Conservation (phyloP, 2,329 filamentous ascomycete genomes). For the Colletotrichum tanaceti region DNA sequence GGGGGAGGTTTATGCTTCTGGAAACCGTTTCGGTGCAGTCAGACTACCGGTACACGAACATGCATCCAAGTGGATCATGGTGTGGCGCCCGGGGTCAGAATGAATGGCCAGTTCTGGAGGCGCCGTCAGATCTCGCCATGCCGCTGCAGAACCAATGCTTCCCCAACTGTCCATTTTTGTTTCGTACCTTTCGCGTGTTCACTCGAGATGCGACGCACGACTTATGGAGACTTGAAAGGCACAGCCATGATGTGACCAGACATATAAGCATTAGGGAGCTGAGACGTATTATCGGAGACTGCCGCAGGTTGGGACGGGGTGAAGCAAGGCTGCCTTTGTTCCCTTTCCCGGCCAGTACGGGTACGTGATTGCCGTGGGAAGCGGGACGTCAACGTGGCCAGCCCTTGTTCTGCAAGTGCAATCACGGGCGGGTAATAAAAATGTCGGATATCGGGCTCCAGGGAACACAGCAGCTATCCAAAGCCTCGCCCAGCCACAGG, state of each 20-base stretch:
- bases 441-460: constrained; percentile 6
- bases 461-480: constrained; percentile 23
- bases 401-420: neutral
- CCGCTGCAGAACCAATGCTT: neutral
- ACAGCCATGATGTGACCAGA: neutral
- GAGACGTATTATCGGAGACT: constrained; percentile 1
- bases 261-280: constrained; percentile 3
- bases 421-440: constrained; percentile 1
- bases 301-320: neutral
- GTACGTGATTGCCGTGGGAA: no score
- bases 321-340: neutral
- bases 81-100: no score
- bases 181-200: neutral
- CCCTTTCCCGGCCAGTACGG: neutral
- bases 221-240: neutral
- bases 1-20: constrained; percentile 26
- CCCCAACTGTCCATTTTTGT: neutral
- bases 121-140: constrained; percentile 26
- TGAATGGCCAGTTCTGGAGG: constrained; percentile 34
- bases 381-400: neutral
- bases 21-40: constrained; percentile 34
- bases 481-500: constrained; percentile 10
- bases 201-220: constrained; percentile 7
- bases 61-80: constrained; percentile 29
- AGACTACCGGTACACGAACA: constrained; percentile 8